phyloP scores from a whole-genome alignment of 106 monocot species.

The Dendrobium huoshanense region DNA sequence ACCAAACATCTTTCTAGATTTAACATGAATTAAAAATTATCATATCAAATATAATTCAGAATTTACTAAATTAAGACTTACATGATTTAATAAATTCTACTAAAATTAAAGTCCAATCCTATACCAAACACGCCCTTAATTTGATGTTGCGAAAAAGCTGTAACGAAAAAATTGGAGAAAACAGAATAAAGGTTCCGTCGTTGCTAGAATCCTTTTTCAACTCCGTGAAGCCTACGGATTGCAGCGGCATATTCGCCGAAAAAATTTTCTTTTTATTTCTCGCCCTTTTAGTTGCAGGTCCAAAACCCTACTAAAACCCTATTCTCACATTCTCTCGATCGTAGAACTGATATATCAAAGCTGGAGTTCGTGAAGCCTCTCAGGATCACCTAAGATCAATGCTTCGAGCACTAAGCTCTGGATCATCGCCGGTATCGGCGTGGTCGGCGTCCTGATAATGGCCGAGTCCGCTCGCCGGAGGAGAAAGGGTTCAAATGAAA shows the following conservation, averaged over 20 bases:
- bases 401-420: constrained; percentile 44
- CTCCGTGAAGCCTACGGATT: not conserved
- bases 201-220: not conserved
- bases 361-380: constrained; percentile 31
- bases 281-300: not conserved
- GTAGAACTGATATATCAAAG: constrained; percentile 2
- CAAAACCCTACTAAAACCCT: constrained; percentile 33
- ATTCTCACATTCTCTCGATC: constrained; percentile 6
- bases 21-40: too few relatives aligned
- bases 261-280: not conserved
- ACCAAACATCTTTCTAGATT: too few relatives aligned
- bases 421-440: constrained; percentile 71
- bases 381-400: constrained; percentile 13
- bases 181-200: too few relatives aligned
- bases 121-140: too few relatives aligned
- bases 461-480: constrained; percentile 48
- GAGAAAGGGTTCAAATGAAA: constrained; percentile 11
- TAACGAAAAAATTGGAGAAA: too few relatives aligned
- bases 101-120: too few relatives aligned
- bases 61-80: too few relatives aligned
- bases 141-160: too few relatives aligned
- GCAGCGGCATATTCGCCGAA: not conserved
- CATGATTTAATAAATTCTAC: too few relatives aligned
- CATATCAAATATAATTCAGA: too few relatives aligned
- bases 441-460: constrained; percentile 62